Percentiles rank a stretch among this genome's conserved stretches.
phyloP scores from a whole-genome alignment of 2,329 filamentous ascomycete genomes.

The Fusarium albidum region DNA sequence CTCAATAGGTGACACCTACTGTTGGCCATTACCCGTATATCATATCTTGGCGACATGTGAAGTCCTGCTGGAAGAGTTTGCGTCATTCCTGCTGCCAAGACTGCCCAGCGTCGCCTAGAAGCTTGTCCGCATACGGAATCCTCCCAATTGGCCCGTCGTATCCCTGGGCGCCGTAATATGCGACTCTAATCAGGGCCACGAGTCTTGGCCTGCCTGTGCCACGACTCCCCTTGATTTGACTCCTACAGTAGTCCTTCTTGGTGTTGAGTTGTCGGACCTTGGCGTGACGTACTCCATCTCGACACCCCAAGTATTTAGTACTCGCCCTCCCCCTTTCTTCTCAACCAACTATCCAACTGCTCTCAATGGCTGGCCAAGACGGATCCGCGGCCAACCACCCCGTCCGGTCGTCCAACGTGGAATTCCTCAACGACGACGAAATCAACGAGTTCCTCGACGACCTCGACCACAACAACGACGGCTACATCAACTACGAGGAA shows the following conservation, averaged over 20 bases:
- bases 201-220: neutral
- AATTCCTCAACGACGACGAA: constrained; percentile 55
- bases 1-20: too few relatives aligned
- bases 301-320: too few relatives aligned
- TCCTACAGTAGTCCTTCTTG: too few relatives aligned
- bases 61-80: neutral
- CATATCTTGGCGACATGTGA: too few relatives aligned
- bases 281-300: too few relatives aligned
- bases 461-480: constrained; percentile 60
- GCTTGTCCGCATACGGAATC: neutral
- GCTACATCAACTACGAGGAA: constrained; percentile 60
- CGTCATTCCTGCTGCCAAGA: constrained; percentile 3
- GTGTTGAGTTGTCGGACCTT: too few relatives aligned
- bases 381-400: constrained; percentile 37
- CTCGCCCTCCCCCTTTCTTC: too few relatives aligned
- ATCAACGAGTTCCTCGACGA: constrained; percentile 61
- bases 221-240: neutral
- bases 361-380: neutral
- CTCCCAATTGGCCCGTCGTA: neutral
- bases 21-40: too few relatives aligned
- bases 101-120: constrained; percentile 8
- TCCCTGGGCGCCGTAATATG: neutral
- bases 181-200: neutral
- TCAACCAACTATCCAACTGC: too few relatives aligned
- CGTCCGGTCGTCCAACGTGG: constrained; percentile 37